Base-by-base conservation (phyloP, 2,329 filamentous ascomycete species). In the Lasiodiplodia theobromae region DNA sequence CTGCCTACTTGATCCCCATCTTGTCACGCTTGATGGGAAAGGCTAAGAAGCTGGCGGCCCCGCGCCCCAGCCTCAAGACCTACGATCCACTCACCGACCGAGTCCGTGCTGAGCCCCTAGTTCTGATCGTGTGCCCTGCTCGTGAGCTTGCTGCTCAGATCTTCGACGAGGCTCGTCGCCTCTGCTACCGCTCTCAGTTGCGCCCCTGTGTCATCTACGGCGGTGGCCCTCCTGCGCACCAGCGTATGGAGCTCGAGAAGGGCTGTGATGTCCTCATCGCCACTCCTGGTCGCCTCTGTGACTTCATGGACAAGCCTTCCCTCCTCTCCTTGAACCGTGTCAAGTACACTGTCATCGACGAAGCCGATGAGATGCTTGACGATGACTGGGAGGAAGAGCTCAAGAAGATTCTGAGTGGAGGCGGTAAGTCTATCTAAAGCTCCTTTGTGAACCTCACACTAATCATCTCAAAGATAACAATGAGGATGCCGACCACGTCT, bases 21-120 rank as follows among this genome's bases (percentile, higher is more conserved):
- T 76, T 98, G 64, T 97, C 94, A 70, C 91, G 92, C 78, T 82
- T 99, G 25, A 97, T 98, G 93, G 96, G 96, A 31, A 98, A 98
- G 82, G 93, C 92, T 6, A 96, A 94, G 82, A 94, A 94, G 81
- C 83, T 97, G 7, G 90, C 91, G 1, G 94, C 92, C 5, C 86
- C 89, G 54, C 91, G 94, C 4, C 93, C 94, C 0, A 89, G 91
- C 71, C 84, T 87, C 0, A 78, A 79, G 1, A 84, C 81, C 0
- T 91, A 89, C 74, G 81, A 87, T 12, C 79, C 85, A 2, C 81
- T 75, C 73, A 75, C 77, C 18, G 79, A 88, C 23, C 78, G 80
- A 2, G 87, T 92, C 49, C 87, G 88, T 53, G 95, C 94, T 8
- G 94, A 98, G 83, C 96, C 96, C 4, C 82, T 99, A 7, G 92